Percentiles rank a stretch among this genome's conserved stretches.
Evolutionary conservation across 2,329 filamentous ascomycete genomes (phyloP).

Genomic region (Claviceps pusilla): DNA sequence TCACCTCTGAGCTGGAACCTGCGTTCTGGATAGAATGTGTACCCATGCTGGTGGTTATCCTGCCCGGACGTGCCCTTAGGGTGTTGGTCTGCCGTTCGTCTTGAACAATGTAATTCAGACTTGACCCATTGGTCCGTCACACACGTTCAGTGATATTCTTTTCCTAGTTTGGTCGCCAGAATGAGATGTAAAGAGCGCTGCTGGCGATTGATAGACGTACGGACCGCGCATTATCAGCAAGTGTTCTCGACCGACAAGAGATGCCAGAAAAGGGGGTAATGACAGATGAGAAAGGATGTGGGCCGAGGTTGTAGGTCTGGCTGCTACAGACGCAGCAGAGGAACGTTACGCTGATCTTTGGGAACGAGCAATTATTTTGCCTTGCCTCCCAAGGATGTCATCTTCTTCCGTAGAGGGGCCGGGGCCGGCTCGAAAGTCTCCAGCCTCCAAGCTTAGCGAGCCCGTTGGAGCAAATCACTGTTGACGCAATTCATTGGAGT

Average conservation of each 20-base stretch:
- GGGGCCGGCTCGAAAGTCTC: background rate
- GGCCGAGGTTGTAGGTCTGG: background rate
- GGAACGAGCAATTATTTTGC: background rate
- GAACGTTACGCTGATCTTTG: background rate
- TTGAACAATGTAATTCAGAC: background rate
- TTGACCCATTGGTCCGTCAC: background rate
- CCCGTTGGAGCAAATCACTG: background rate
- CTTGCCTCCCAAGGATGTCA: background rate
- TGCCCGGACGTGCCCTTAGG: background rate
- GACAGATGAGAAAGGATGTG: background rate
- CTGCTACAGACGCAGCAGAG: background rate
- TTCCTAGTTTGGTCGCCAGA: background rate
- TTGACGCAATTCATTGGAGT: too few relatives aligned
- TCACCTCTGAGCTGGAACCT: background rate
- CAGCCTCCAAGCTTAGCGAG: background rate
- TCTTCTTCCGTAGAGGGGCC: background rate
- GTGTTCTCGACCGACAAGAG: too few relatives aligned
- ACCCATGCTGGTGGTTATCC: background rate
- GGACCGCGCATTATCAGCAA: too few relatives aligned
- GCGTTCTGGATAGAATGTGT: background rate
- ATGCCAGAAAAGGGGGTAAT: too few relatives aligned
- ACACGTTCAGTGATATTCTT: too few relatives aligned
- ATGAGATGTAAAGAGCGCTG: too few relatives aligned
- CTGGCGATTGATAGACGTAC: too few relatives aligned
- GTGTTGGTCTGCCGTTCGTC: background rate